phyloP scores from a whole-genome alignment of 1,284 basidiomycete genomes.

The Cryptococcus sp. region DNA sequence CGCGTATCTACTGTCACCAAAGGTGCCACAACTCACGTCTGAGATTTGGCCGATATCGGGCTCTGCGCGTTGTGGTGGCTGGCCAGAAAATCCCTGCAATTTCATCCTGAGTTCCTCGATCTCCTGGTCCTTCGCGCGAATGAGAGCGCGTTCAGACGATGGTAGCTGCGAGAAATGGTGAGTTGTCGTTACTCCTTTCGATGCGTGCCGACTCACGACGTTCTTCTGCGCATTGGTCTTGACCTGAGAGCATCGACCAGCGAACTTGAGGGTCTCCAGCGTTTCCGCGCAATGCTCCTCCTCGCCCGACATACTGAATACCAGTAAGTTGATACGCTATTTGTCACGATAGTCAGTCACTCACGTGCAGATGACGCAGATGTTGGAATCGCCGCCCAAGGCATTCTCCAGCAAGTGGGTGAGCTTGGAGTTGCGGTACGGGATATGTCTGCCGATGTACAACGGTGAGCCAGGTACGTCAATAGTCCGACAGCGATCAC shows the following conservation, averaged over 20 bases:
- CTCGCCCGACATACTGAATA: slow-evolving; percentile 46
- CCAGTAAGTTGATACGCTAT: background rate
- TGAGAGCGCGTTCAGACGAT: slow-evolving; percentile 51
- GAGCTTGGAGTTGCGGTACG: slow-evolving; percentile 61
- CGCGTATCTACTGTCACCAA: background rate
- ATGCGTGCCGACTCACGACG: slow-evolving; percentile 42
- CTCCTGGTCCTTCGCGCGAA: slow-evolving; percentile 55
- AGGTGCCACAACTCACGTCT: slow-evolving; percentile 21
- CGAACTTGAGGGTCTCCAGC: slow-evolving; percentile 62
- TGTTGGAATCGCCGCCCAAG: slow-evolving; percentile 60
- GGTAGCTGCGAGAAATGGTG: slow-evolving; percentile 33
- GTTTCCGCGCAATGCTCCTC: slow-evolving; percentile 59
- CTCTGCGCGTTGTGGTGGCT: slow-evolving; percentile 1
- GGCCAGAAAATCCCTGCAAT: slow-evolving; percentile 32
- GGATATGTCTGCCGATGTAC: slow-evolving; percentile 53
- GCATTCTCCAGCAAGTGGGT: slow-evolving; percentile 61
- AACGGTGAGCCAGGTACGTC: background rate
- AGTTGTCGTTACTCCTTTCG: background rate
- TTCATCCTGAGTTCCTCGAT: slow-evolving; percentile 52
- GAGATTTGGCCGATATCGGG: slow-evolving; percentile 21
- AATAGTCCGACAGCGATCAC: slow-evolving; percentile 1
- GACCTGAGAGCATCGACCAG: slow-evolving; percentile 59
- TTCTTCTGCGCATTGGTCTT: slow-evolving; percentile 61
- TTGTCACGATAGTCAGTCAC: background rate
- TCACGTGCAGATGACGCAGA: slow-evolving; percentile 61